Percentiles rank a stretch among this genome's conserved stretches.
Conservation (phyloP, 2,329 filamentous ascomycete genomes). For the Pyrenophora graminea region DNA sequence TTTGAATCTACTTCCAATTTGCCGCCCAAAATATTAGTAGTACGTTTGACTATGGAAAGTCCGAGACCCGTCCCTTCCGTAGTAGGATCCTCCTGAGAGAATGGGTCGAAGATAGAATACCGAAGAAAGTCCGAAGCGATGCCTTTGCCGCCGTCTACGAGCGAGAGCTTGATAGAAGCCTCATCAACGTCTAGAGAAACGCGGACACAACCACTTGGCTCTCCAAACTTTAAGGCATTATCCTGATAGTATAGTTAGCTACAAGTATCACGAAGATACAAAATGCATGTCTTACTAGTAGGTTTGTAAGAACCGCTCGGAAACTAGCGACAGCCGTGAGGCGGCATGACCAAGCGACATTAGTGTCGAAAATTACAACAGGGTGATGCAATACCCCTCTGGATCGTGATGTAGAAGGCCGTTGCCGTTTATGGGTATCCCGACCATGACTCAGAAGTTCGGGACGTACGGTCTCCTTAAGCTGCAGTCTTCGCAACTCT, state of each 20-base stretch:
- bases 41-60: slow-evolving; percentile 12
- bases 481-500: slow-evolving; percentile 1
- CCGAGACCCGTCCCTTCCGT: slow-evolving; percentile 9
- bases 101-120: slow-evolving; percentile 9
- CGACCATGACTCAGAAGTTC: not conserved
- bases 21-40: slow-evolving; percentile 1
- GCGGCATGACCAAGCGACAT: not conserved
- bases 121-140: slow-evolving; percentile 6
- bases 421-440: not conserved
- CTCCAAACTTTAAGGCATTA: slow-evolving; percentile 9
- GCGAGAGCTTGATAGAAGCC: not conserved
- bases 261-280: too few species aligned
- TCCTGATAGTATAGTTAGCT: not conserved
- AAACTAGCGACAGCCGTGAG: slow-evolving; percentile 9
- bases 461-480: slow-evolving; percentile 6
- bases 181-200: slow-evolving; percentile 2
- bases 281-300: not conserved
- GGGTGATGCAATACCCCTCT: not conserved
- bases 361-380: slow-evolving; percentile 6
- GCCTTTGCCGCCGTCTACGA: slow-evolving; percentile 6
- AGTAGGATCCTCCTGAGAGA: slow-evolving; percentile 8
- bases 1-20: slow-evolving; percentile 5
- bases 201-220: slow-evolving; percentile 2
- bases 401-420: not conserved
- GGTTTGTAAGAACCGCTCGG: slow-evolving; percentile 5